A percentile compares a stretch with the other conserved stretches of the same genome.
Evolutionary conservation across 805 yeast species (phyloP).

Genomic region (Saturnispora bothae): DNA sequence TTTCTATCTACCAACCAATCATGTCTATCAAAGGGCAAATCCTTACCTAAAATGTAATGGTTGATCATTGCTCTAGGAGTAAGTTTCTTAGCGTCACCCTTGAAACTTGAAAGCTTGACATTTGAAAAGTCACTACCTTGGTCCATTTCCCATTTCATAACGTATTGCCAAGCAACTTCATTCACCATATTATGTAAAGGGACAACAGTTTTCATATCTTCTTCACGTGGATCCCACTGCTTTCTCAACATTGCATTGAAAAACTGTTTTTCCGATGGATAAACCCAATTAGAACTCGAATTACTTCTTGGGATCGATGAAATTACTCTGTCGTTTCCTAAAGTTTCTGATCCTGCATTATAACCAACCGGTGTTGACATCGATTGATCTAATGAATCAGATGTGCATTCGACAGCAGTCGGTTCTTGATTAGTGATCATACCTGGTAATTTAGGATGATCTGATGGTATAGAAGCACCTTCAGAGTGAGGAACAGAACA

Average conservation of each 20-base stretch:
- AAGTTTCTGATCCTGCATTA: constrained; percentile 25
- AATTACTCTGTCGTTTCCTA: constrained; percentile 67
- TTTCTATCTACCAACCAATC: constrained; percentile 88
- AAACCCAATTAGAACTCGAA: constrained; percentile 67
- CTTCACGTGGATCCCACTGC: constrained; percentile 71
- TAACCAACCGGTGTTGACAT: constrained; percentile 20
- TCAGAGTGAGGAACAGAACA: constrained; percentile 11
- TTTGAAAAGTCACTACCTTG: constrained; percentile 69
- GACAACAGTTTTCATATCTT: constrained; percentile 82
- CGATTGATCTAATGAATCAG: constrained; percentile 29
- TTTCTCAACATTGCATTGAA: constrained; percentile 90
- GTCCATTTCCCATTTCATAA: constrained; percentile 67
- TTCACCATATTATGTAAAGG: constrained; percentile 93
- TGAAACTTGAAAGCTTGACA: constrained; percentile 70
- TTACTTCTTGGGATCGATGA: constrained; percentile 80
- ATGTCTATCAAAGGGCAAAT: constrained; percentile 88
- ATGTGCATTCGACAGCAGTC: constrained; percentile 40
- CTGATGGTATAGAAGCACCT: constrained; percentile 14
- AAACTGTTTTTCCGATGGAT: constrained; percentile 92
- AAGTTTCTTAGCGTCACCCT: constrained; percentile 75
- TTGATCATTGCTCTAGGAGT: constrained; percentile 83
- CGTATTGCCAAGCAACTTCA: constrained; percentile 85
- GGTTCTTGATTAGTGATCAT: constrained; percentile 10
- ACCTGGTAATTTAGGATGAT: constrained; percentile 15
- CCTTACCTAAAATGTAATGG: constrained; percentile 48